Conservation (phyloP, 2,329 filamentous ascomycete species). For the Calonectria hongkongensis region DNA sequence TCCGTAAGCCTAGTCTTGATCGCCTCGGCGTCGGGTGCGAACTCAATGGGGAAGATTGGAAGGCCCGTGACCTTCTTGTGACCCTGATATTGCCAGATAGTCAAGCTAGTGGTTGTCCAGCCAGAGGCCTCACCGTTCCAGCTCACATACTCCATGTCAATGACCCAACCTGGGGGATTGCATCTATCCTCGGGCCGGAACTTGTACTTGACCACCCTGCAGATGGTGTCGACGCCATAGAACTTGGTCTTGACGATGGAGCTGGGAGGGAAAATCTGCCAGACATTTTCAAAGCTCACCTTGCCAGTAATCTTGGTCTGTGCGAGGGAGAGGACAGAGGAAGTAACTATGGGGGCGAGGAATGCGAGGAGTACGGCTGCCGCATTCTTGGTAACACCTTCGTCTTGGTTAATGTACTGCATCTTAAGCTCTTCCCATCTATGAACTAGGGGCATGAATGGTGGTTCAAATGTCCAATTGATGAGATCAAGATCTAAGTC, state of each 20-base stretch:
- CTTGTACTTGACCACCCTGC: constrained; percentile 58
- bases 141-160: constrained; percentile 60
- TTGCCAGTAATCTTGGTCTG: constrained; percentile 56
- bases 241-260: constrained; percentile 57
- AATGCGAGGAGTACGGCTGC: constrained; percentile 52
- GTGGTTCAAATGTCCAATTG: constrained; percentile 58
- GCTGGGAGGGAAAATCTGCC: constrained; percentile 60
- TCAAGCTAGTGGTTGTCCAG: constrained; percentile 48
- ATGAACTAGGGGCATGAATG: constrained; percentile 60
- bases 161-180: constrained; percentile 49
- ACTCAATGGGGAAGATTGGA: constrained; percentile 57
- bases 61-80: constrained; percentile 54
- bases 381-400: constrained; percentile 34
- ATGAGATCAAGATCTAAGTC: constrained; percentile 58
- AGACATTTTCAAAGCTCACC: constrained; percentile 56
- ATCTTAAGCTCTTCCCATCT: constrained; percentile 56
- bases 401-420: background rate
- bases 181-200: constrained; percentile 28
- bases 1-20: constrained; percentile 53
- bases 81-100: constrained; percentile 55
- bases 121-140: constrained; percentile 60
- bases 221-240: constrained; percentile 60
- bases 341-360: constrained; percentile 55
- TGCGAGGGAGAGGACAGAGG: constrained; percentile 51
- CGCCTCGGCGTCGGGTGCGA: constrained; percentile 46